Conservation (phyloP, 169 alveolate genomes). For the Eimeria maxima region DNA sequence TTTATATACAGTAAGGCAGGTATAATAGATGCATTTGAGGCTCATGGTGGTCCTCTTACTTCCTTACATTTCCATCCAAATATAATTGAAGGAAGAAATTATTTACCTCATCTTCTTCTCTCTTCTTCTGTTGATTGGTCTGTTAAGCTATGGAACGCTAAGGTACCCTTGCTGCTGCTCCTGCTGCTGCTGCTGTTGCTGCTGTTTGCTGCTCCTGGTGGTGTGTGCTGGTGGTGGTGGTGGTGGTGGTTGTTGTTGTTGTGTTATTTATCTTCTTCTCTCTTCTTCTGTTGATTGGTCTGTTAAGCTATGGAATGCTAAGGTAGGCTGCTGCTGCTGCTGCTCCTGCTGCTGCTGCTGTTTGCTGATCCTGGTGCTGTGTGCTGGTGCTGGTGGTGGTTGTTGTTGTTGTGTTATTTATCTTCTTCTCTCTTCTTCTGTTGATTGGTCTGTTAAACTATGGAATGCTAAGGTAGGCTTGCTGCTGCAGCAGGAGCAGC, state of each 20-base stretch:
- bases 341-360: not conserved
- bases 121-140: too few species aligned
- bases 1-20: slow-evolving; percentile 83
- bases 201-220: too few species aligned
- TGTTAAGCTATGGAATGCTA: slow-evolving; percentile 90
- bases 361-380: not conserved
- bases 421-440: not conserved
- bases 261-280: slow-evolving; percentile 88
- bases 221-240: too few species aligned
- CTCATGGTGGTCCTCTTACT: slow-evolving; percentile 91
- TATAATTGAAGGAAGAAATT: slow-evolving; percentile 83
- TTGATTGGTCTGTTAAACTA: too few species aligned
- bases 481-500: too few species aligned
- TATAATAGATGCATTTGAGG: slow-evolving; percentile 84
- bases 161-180: too few species aligned
- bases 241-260: too few species aligned
- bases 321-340: slow-evolving; percentile 35
- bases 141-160: too few species aligned
- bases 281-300: slow-evolving; percentile 94
- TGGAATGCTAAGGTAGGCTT: too few species aligned
- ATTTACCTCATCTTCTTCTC: not conserved
- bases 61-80: slow-evolving; percentile 88
- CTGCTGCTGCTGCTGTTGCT: too few species aligned
- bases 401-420: not conserved
- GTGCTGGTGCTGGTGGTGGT: not conserved